Conservation (phyloP, 2,329 filamentous ascomycete genomes). For the Paecilomyces variotii region DNA sequence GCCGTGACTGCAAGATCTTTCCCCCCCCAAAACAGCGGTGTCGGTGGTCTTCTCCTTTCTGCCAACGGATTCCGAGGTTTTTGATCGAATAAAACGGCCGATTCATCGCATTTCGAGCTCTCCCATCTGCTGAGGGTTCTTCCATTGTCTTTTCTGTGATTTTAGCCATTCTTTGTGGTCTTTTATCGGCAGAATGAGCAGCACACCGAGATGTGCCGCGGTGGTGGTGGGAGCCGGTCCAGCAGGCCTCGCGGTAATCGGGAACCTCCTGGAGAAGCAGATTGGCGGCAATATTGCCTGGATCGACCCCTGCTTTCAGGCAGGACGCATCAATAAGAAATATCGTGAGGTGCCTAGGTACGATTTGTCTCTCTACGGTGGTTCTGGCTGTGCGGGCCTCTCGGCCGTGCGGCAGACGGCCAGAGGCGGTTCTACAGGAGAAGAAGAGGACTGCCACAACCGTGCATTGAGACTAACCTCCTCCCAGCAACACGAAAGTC, state of each 20-base stretch:
- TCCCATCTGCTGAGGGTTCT: neutral
- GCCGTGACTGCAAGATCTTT: neutral
- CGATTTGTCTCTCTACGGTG: conserved; percentile 7
- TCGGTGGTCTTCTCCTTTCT: neutral
- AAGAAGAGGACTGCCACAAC: neutral
- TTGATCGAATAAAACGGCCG: neutral
- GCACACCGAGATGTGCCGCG: conserved; percentile 38
- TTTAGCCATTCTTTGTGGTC: neutral
- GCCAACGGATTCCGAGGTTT: neutral
- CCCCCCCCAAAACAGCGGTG: neutral
- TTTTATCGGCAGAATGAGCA: conserved; percentile 12
- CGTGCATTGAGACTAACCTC: neutral
- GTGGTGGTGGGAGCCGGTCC: conserved; percentile 54
- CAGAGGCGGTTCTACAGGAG: neutral
- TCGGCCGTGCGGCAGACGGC: neutral
- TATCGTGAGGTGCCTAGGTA: conserved; percentile 55
- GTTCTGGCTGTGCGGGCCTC: neutral
- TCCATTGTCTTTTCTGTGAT: neutral
- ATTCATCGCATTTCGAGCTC: neutral
- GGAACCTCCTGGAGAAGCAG: conserved; percentile 52
- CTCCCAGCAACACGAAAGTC: conserved; percentile 53
- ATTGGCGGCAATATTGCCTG: conserved; percentile 46
- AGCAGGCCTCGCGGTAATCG: conserved; percentile 52
- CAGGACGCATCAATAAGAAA: conserved; percentile 43
- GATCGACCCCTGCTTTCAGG: conserved; percentile 52